Evolutionary conservation across 768 basidiomycete genomes (phyloP).

Genomic region (Aureoboletus auriporus): DNA sequence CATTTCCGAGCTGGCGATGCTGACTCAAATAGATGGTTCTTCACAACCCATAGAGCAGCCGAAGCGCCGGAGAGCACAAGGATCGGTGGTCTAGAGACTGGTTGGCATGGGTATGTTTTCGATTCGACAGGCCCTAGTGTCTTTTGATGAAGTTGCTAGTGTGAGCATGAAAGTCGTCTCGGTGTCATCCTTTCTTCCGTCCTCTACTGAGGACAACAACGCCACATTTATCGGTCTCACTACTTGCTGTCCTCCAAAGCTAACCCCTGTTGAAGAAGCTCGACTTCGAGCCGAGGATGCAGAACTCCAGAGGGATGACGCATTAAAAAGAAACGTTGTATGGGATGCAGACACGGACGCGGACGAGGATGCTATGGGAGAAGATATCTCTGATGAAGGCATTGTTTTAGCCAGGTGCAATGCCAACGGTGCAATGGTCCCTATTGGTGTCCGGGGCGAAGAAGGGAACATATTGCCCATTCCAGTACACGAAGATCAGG

Average conservation of each 20-base stretch:
- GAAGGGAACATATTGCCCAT: constrained; percentile 51
- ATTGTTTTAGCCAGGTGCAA: constrained; percentile 24
- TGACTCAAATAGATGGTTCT: constrained; percentile 73
- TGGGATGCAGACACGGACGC: constrained; percentile 62
- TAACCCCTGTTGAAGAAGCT: constrained; percentile 60
- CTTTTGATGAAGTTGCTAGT: constrained; percentile 31
- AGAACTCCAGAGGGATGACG: constrained; percentile 60
- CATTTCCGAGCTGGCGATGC: constrained; percentile 70
- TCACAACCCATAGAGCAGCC: constrained; percentile 68
- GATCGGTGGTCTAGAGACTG: constrained; percentile 64
- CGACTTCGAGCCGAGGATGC: constrained; percentile 48
- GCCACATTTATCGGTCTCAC: constrained; percentile 51
- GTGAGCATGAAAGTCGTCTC: constrained; percentile 72
- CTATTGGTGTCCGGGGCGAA: constrained; percentile 56
- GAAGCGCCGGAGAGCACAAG: constrained; percentile 74
- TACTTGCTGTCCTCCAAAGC: constrained; percentile 29
- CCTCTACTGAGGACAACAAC: constrained; percentile 53
- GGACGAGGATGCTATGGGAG: constrained; percentile 58
- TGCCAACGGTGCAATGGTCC: constrained; percentile 26
- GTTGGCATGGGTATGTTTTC: constrained; percentile 60
- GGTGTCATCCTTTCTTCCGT: constrained; percentile 69
- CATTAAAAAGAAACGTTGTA: constrained; percentile 54
- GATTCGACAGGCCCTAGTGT: neutral
- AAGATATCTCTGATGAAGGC: constrained; percentile 35
- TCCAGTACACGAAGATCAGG: constrained; percentile 21